Conservation (phyloP, 2,329 filamentous ascomycete genomes). For the Alternaria dauci region DNA sequence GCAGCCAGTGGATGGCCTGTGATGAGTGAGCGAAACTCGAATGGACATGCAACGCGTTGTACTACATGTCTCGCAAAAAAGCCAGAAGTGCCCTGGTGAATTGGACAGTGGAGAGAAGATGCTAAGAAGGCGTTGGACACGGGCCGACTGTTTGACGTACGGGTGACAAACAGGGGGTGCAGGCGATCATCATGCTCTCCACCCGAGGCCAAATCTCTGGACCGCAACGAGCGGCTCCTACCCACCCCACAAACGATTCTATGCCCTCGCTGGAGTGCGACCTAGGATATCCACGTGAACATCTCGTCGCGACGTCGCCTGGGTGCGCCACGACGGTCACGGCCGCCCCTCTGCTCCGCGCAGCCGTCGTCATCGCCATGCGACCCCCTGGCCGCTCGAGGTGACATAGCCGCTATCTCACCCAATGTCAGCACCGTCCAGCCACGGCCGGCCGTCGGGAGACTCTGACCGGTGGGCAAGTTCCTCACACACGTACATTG, state of each 20-base stretch:
- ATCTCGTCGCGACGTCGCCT: conserved; percentile 6
- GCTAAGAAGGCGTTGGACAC: conserved; percentile 5
- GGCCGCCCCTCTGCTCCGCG: conserved; percentile 20
- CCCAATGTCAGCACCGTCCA: conserved; percentile 46
- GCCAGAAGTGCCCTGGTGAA: neutral
- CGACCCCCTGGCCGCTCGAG: conserved; percentile 33
- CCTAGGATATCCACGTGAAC: neutral
- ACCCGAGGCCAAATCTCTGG: neutral
- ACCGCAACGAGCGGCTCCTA: neutral
- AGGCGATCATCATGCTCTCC: conserved; percentile 6
- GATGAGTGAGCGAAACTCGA: neutral
- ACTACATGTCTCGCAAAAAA: neutral
- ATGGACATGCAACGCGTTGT: neutral
- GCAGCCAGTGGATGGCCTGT: neutral
- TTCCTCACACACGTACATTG: conserved; percentile 47
- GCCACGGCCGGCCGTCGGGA: conserved; percentile 44
- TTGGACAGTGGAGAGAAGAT: neutral
- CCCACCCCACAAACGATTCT: conserved; percentile 17
- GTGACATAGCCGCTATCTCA: conserved; percentile 31
- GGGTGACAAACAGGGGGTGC: conserved; percentile 11
- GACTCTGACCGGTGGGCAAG: conserved; percentile 44
- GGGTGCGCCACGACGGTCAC: neutral
- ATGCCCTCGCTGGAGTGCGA: neutral
- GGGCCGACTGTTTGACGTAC: conserved; percentile 5
- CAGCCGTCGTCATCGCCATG: conserved; percentile 36